Evolutionary conservation across 1,139 yeast genomes (phyloP), one percentile per base, ranked within the genome.

Genomic region (Taphrina communis): DNA sequence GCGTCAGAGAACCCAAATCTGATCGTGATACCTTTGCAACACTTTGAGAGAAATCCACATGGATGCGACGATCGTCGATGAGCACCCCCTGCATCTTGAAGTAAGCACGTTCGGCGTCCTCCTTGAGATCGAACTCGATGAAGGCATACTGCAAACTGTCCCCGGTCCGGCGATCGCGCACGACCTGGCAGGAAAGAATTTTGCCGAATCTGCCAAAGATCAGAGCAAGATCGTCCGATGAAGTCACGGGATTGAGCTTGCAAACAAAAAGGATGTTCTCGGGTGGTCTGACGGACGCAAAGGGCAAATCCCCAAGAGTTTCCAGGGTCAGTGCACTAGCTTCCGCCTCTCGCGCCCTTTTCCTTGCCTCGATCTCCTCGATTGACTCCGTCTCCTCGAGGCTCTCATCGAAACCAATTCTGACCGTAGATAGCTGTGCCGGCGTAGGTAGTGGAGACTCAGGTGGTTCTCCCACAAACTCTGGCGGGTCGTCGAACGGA

Each of bases 41-140:
- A 72, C 89, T 85, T 74, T 88, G 92, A 63, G 88, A 84, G 78
- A 87, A 88, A 75, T 88, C 91, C 62, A 88, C 88, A 71, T 85
- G 85, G 38, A 88, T 83, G 65, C 88, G 80, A 42, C 83, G 77
- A 68, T 88, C 92, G 74, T 88, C 92, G 52, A 88, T 85, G 59
- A 87, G 74, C 8, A 85, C 88, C 12, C 83, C 83, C 56, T 85
- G 84, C 84, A 88, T 84, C 73, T 84, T 85, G 67, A 80, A 77
- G 74, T 85, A 88, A 0, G 91, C 91, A 36, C 75, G 72, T 73
- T 88, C 91, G 63, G 89, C 87, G 53, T 82, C 81, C 48, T 78
- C 77, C 71, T 80, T 79, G 1, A 77, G 75, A 36, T 79, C 82
- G 74, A 78, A 87, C 73, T 87, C 89, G 36, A 88, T 83, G 72